Evolutionary conservation across 1,284 basidiomycete species (phyloP), one percentile per base, ranked within the genome.

Genomic region (Cutaneotrichosporon daszewskae): DNA sequence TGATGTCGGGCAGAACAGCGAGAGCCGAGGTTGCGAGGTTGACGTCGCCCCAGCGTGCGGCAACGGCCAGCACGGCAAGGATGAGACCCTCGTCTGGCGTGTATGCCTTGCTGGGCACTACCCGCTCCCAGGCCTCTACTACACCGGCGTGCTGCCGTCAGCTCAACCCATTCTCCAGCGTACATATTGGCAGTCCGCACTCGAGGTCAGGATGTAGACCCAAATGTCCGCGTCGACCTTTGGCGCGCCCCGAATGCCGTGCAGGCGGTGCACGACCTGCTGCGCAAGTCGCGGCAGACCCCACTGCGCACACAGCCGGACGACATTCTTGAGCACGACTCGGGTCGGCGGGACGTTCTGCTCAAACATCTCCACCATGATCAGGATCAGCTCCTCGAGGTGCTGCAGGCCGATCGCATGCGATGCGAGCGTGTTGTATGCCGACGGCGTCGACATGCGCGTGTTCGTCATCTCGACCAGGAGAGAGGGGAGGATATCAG

Each of bases 71-170:
- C 11, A 87, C 79, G 24, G 77, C 72, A 13, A 83, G 58, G 54
- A 83, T 82, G 14, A 83, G 65, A 0, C 86, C 86, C 72, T 89
- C 85, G 55, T 85, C 83, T 0, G 84, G 85, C 1, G 73, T 69
- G 37, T 83, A 60, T 34, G 73, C 72, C 27, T 78, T 63, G 17
- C 76, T 73, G 9, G 75, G 59, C 3, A 82, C 78, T 20, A 79
- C 73, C 28, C 76, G 76, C 9, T 76, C 56, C 87, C 87, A 91
- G 31, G 78, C 79, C 37, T 65, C 61, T 26, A 74, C 50, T 4
- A 83, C 79, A 10, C 85, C 87, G 6, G 84, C 79, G 18, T 75
- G 69, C 85, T 90, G 58, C n/a, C 37, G 23, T 51, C 17, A 42
- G 38, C n/a, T 20, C 14, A 16, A n/a, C n/a, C 33, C 6, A 24